Percentiles rank a stretch among this genome's conserved stretches.
Conservation (phyloP, 2,329 filamentous ascomycete species). For the Ceratocystis variospora region DNA sequence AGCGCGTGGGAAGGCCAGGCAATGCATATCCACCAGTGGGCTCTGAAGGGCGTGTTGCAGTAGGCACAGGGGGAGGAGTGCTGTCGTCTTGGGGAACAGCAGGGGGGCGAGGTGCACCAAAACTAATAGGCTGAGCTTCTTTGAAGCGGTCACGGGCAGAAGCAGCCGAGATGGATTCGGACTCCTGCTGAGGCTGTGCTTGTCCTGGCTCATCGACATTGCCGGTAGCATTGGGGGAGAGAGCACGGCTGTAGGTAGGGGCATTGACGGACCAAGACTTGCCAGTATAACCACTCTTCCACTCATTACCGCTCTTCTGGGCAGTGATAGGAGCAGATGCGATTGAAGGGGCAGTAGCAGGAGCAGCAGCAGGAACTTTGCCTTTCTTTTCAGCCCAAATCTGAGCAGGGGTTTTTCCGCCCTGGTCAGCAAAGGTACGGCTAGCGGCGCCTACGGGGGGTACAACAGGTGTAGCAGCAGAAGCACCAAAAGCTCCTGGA, state of each 20-base stretch:
- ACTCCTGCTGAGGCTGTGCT: slow-evolving; percentile 34
- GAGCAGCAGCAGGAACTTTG: slow-evolving; percentile 34
- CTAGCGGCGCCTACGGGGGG: slow-evolving; percentile 64
- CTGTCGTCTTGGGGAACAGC: slow-evolving; percentile 33
- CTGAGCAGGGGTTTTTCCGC: slow-evolving; percentile 92
- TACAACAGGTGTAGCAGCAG: slow-evolving; percentile 40
- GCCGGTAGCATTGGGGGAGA: slow-evolving; percentile 50
- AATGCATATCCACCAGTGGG: slow-evolving; percentile 65
- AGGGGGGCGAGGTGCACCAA: slow-evolving; percentile 27
- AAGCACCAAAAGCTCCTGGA: slow-evolving; percentile 52
- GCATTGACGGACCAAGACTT: slow-evolving; percentile 85
- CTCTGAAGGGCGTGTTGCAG: slow-evolving; percentile 40
- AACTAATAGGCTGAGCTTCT: slow-evolving; percentile 56
- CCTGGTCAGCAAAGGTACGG: slow-evolving; percentile 85
- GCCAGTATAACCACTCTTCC: slow-evolving; percentile 83
- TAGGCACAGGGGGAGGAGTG: slow-evolving; percentile 29
- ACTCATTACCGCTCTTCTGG: slow-evolving; percentile 62
- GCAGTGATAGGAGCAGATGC: slow-evolving; percentile 39
- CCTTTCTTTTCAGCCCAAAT: slow-evolving; percentile 97
- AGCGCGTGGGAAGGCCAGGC: slow-evolving; percentile 56
- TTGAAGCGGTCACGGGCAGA: slow-evolving; percentile 74
- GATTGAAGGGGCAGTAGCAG: slow-evolving; percentile 32
- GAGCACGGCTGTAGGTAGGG: slow-evolving; percentile 50
- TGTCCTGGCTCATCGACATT: slow-evolving; percentile 25
- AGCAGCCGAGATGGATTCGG: slow-evolving; percentile 50